A percentile compares a stretch with the other conserved stretches of the same genome.
phyloP scores from a whole-genome alignment of 768 basidiomycete species.

The Phanerochaete sordida region DNA sequence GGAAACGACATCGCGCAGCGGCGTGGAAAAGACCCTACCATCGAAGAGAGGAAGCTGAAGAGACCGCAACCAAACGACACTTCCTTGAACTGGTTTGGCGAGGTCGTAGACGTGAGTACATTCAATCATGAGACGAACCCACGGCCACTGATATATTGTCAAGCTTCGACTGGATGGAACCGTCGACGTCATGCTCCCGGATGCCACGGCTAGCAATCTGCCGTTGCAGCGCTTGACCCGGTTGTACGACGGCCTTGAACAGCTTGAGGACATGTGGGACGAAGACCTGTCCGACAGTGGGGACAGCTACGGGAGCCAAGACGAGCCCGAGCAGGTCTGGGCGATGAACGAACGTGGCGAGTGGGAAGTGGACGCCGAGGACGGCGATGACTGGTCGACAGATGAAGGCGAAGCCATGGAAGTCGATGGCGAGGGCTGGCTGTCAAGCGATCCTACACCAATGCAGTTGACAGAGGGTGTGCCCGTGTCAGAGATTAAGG shows the following conservation, averaged over 20 bases:
- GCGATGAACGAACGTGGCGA: constrained; percentile 37
- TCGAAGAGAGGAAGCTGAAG: constrained; percentile 40
- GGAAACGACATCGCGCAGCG: constrained; percentile 55
- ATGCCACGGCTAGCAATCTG: constrained; percentile 44
- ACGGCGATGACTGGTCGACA: constrained; percentile 30
- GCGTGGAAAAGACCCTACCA: constrained; percentile 30
- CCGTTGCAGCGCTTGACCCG: constrained; percentile 68
- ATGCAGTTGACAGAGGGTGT: not conserved
- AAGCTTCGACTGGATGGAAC: constrained; percentile 75
- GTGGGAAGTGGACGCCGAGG: constrained; percentile 26
- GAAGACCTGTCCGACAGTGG: constrained; percentile 35
- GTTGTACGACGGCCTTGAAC: constrained; percentile 79
- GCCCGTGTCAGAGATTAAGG: not conserved
- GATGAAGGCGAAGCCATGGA: constrained; percentile 37
- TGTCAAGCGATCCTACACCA: constrained; percentile 20
- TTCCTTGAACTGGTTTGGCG: constrained; percentile 76
- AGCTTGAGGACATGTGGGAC: constrained; percentile 66
- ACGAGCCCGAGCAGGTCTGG: constrained; percentile 33
- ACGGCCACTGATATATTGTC: not conserved
- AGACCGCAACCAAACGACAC: constrained; percentile 37
- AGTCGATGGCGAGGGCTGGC: constrained; percentile 29
- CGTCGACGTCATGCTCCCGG: constrained; percentile 70
- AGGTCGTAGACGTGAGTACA: constrained; percentile 66
- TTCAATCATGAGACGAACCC: not conserved
- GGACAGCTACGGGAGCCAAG: constrained; percentile 30